Evolutionary conservation across 257 asterid genomes (phyloP), one percentile per base, ranked within the genome.

Genomic region (Mentha longifolia): DNA sequence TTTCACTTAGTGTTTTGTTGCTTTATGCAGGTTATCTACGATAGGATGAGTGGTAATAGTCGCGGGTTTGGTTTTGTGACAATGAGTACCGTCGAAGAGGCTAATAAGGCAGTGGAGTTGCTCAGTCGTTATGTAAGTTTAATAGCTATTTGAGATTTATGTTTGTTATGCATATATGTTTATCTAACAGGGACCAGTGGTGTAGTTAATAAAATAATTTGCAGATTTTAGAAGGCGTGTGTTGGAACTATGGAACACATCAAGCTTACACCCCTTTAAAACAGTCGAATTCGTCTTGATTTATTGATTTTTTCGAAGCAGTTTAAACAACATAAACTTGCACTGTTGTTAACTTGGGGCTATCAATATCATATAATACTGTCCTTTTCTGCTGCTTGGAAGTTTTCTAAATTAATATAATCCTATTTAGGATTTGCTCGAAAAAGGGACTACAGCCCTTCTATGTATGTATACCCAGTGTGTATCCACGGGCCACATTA

Each of bases 11-110:
- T 52, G 20, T 45, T 33, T n/a, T 25, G 73, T 46, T 67, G 45
- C 12, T 77, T 31, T 25, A 7, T 77, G 83, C 82, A 94, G 98
- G 91, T 94, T 59, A 85, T 91, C 31, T 84, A 76, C 81, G 78
- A 86, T 55, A 89, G 91, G 91, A 87, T 79, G 2, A 87, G 87
- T 41, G 90, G 79, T 45, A 86, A 65, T 85, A 94, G 98, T 66
- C 85, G 96, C 10, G 98, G 98, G 28, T 94, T 94, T 2, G 98
- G 95, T 19, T 94, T 94, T 70, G 97, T 94, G 63, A 86, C 98
- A 0, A 91, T 94, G 98, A 81, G 88, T 49, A 85, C 86, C 0
- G 91, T 76, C 42, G 96, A 89, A 80, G 96, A 94, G 80, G 96
- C 96, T 71, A 91, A 89, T 17, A 88, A 70, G 61, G 97, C 98